Conservation (phyloP, 1,139 yeast genomes). For the Petasospora rhodanensis region DNA sequence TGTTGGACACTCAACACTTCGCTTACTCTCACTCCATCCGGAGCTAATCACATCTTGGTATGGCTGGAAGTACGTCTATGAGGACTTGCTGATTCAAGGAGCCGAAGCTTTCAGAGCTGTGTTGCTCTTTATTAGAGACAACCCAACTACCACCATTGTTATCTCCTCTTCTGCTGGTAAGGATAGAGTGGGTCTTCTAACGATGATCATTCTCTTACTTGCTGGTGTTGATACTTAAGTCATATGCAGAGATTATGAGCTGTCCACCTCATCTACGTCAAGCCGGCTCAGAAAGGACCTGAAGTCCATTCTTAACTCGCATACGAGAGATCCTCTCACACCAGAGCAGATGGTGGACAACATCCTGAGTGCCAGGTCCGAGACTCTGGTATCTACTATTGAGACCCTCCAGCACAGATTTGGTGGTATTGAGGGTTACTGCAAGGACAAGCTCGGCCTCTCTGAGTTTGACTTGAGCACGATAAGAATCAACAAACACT, state of each 20-base stretch:
- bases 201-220: slow-evolving; percentile 60
- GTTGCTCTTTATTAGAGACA: slow-evolving; percentile 51
- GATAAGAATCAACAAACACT: slow-evolving; percentile 46
- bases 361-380: slow-evolving; percentile 62
- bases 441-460: slow-evolving; percentile 44
- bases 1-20: no score
- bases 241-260: no score
- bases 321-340: no score
- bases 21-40: slow-evolving; percentile 48
- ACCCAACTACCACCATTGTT: slow-evolving; percentile 46
- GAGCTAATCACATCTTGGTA: slow-evolving; percentile 63
- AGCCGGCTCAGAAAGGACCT: no score
- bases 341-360: slow-evolving; percentile 36
- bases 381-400: slow-evolving; percentile 67
- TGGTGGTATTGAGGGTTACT: slow-evolving; percentile 53
- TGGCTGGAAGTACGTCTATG: slow-evolving; percentile 62
- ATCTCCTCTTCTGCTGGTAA: slow-evolving; percentile 87
- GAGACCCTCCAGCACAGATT: slow-evolving; percentile 43
- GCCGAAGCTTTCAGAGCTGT: slow-evolving; percentile 40
- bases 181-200: slow-evolving; percentile 79
- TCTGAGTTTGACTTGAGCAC: slow-evolving; percentile 42
- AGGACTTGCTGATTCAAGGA: slow-evolving; percentile 54
- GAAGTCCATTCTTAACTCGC: no score
- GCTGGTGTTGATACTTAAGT: slow-evolving; percentile 74
- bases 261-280: no score